A percentile compares a stretch with the other conserved stretches of the same genome.
Conservation (phyloP, 176 grass and related monocot species). For the Aegilops longissima region DNA sequence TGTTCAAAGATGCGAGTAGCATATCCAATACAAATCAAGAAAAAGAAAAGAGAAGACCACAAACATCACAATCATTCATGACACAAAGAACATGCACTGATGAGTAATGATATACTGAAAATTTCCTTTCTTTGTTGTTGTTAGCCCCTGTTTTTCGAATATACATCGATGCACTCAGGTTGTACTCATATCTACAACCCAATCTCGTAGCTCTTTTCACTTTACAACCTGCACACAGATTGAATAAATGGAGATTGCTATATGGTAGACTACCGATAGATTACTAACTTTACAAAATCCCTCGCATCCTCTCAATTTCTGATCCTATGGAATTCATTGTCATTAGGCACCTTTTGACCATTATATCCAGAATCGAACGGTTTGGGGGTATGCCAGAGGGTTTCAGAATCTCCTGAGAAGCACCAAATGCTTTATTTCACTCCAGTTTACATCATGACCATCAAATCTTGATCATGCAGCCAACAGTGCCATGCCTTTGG, state of each 20-base stretch:
- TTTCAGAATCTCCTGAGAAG: too few relatives aligned
- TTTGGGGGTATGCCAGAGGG: background rate
- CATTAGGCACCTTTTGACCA: background rate
- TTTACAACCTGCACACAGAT: slow-evolving; percentile 15
- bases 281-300: slow-evolving; percentile 28
- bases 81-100: background rate
- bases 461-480: too few relatives aligned
- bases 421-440: too few relatives aligned
- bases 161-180: background rate
- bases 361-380: background rate
- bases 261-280: slow-evolving; percentile 43
- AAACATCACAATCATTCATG: too few relatives aligned
- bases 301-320: background rate
- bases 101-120: background rate
- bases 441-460: too few relatives aligned
- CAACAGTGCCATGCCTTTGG: too few relatives aligned
- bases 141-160: slow-evolving; percentile 28
- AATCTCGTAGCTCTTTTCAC: slow-evolving; percentile 4
- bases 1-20: too few relatives aligned
- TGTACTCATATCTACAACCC: slow-evolving; percentile 20
- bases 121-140: slow-evolving; percentile 9
- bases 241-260: slow-evolving; percentile 28
- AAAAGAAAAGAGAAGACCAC: too few relatives aligned
- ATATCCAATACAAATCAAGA: too few relatives aligned
- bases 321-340: background rate